phyloP scores from a whole-genome alignment of 129 eudicot genomes.

The Glebionis coronaria region DNA sequence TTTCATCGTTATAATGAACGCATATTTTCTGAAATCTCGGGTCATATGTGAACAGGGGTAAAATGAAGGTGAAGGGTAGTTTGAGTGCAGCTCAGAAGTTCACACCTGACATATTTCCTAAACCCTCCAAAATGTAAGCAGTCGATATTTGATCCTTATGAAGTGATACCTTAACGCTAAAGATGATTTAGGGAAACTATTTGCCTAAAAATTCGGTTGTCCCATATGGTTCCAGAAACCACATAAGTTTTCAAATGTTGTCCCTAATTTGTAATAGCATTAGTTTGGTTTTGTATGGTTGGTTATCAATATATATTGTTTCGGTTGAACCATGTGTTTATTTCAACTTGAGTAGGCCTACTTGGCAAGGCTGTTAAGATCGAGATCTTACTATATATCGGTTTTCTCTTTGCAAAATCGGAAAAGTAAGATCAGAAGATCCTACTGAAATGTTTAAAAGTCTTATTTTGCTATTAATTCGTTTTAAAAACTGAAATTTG shows the following conservation, averaged over 20 bases:
- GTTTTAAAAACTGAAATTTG: no score
- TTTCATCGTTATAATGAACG: neutral
- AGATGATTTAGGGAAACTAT: neutral
- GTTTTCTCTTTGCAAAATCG: no score
- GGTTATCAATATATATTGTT: neutral
- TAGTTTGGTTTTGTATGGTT: neutral
- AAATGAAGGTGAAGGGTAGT: constrained; percentile 78
- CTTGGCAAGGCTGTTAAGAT: no score
- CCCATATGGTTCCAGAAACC: neutral
- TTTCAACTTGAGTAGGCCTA: no score
- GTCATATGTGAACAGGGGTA: constrained; percentile 42
- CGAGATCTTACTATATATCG: no score
- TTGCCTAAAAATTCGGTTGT: neutral
- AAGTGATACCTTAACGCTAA: neutral
- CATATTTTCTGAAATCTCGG: neutral
- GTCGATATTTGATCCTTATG: neutral
- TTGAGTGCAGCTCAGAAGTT: constrained; percentile 77
- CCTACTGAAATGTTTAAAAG: no score
- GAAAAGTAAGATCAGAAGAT: no score
- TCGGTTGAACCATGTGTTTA: neutral
- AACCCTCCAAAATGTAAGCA: constrained; percentile 58
- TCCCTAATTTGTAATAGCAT: neutral
- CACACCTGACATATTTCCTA: constrained; percentile 82
- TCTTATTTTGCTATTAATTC: no score
- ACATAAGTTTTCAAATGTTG: neutral